phyloP scores from a whole-genome alignment of 306 rosid species.

The Ziziphus jujuba region DNA sequence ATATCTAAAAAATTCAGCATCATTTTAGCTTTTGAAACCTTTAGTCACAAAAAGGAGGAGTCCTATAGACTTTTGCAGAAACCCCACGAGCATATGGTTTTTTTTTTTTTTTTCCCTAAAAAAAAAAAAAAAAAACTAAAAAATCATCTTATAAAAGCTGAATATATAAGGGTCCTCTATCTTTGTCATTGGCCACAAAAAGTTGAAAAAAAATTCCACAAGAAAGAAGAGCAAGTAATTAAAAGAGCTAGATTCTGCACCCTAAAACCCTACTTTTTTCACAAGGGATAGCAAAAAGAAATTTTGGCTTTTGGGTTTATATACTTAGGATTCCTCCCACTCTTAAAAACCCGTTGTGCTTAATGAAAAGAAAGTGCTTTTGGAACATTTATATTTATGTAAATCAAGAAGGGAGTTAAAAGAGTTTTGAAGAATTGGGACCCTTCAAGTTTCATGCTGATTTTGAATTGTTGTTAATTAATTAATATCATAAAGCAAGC shows the following conservation, averaged over 20 bases:
- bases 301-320: constrained; percentile 60
- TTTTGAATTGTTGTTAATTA: neutral
- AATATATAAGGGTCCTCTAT: constrained; percentile 29
- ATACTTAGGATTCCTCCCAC: constrained; percentile 74
- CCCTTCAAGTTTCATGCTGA: constrained; percentile 1
- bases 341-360: constrained; percentile 46
- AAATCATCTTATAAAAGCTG: constrained; percentile 31
- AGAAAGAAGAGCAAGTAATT: constrained; percentile 30
- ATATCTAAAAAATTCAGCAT: constrained; percentile 45
- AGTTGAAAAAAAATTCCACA: constrained; percentile 43
- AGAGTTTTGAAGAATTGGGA: neutral
- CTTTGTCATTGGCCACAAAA: constrained; percentile 51
- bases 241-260: constrained; percentile 48
- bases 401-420: constrained; percentile 4
- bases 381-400: constrained; percentile 19
- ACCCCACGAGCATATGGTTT: constrained; percentile 52
- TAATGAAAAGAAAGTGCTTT: constrained; percentile 30
- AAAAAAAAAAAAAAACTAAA: constrained; percentile 18
- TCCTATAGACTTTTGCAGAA: constrained; percentile 47
- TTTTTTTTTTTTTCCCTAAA: constrained; percentile 40
- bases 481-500: neutral
- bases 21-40: constrained; percentile 75
- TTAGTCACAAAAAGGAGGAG: constrained; percentile 18
- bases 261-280: constrained; percentile 34
- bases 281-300: constrained; percentile 21